Evolutionary conservation across 2,329 filamentous ascomycete species (phyloP).

Genomic region (Beauveria australis): DNA sequence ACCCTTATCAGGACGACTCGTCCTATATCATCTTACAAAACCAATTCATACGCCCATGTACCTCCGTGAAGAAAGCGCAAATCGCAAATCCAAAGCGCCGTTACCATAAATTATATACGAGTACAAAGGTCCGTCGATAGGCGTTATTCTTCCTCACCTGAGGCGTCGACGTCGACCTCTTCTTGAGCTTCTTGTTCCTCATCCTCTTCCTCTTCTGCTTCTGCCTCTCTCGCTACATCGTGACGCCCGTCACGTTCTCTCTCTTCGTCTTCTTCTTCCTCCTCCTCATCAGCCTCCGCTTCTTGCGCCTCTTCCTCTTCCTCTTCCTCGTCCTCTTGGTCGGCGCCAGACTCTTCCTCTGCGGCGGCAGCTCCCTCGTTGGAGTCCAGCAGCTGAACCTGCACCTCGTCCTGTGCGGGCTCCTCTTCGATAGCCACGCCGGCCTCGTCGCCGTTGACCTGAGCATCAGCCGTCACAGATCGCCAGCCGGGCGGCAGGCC

Average conservation of each 20-base stretch:
- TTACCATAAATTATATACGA: neutral
- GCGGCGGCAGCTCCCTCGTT: constrained; percentile 14
- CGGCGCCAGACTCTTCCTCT: constrained; percentile 8
- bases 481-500: constrained; percentile 52
- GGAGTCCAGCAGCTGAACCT: constrained; percentile 22
- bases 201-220: neutral
- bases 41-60: neutral
- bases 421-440: constrained; percentile 16
- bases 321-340: constrained; percentile 1
- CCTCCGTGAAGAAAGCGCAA: neutral
- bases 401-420: constrained; percentile 25
- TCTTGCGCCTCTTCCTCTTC: neutral
- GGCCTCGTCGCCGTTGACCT: constrained; percentile 10
- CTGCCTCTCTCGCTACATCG: neutral
- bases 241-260: neutral
- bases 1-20: neutral
- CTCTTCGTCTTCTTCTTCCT: neutral
- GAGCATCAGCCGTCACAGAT: constrained; percentile 21
- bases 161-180: constrained; percentile 25
- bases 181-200: neutral
- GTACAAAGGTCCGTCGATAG: neutral
- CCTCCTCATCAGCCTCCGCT: neutral
- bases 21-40: constrained; percentile 1
- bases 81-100: constrained; percentile 5
- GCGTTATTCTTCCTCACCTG: constrained; percentile 25